Base-by-base conservation (phyloP, 2,329 filamentous ascomycete genomes). In the Fusarium sp. region DNA sequence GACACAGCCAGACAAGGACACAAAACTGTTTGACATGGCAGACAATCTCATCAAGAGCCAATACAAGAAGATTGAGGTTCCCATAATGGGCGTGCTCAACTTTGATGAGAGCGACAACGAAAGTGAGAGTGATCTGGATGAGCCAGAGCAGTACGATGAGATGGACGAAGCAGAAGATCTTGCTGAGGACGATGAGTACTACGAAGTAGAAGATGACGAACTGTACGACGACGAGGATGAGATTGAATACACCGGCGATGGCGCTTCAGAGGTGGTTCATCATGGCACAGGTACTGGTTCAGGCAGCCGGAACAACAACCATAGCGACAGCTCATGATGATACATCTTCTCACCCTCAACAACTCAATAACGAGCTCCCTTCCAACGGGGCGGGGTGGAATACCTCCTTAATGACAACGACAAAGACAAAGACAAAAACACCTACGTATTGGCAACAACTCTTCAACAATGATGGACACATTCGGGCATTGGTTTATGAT, bases 21-120 rank as follows among this genome's bases (percentile, higher is more conserved):
- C 74, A 40, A 79, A 81, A 67, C 71, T 83, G 43, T 82, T 81
- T 50, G 74, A 77, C 44, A 78, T 82, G 65, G 81, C 82, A 47
- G 81, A 83, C 68, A 79, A 81, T 62, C 74, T 84, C 59, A 83
- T 84, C 74, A 81, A 79, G 73, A 83, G 80, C 67, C 81, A 83
- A 70, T 77, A 83, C 66, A 77, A 79, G 46, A 78, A 79, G 71
- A 77, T 82, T 34, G 80, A 83, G 56, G 79, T 83, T 61, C 82
- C 82, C 39, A 71, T 83, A 56, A 74, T 83, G 72, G 81, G 82
- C 12, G 75, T 80, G 8, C 70, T 83, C 57, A 78, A 78, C 51
- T 81, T 83, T 65, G 80, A 83, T 30, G 77, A 81, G 60, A 82
- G 81, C 61, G 79, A 79, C 60, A 80, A 77, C 43, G 80, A 81